phyloP scores from a whole-genome alignment of 2,329 filamentous ascomycete species.

The Venturia aucupariae region DNA sequence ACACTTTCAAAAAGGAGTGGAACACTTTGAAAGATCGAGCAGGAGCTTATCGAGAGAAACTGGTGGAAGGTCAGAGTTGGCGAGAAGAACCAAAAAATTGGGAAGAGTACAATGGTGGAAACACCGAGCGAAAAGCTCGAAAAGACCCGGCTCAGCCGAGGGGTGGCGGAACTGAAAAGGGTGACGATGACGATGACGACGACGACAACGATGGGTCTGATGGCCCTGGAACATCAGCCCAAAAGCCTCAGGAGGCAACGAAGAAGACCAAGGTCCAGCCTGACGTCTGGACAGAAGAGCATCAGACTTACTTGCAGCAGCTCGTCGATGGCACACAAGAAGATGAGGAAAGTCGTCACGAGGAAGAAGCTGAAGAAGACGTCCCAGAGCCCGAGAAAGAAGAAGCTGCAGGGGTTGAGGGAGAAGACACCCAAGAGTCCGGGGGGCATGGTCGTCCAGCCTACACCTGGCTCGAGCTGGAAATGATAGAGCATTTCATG shows the following conservation, averaged over 20 bases:
- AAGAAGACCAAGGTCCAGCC: too few species aligned
- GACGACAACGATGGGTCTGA: neutral
- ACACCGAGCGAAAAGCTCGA: neutral
- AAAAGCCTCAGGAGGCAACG: too few species aligned
- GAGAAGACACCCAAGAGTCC: too few species aligned
- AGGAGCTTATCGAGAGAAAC: neutral
- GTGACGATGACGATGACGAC: neutral
- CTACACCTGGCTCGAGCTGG: neutral
- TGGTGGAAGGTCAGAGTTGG: neutral
- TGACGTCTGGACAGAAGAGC: neutral
- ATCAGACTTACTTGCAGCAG: neutral
- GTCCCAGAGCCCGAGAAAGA: too few species aligned
- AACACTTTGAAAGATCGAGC: neutral
- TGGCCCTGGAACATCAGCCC: neutral
- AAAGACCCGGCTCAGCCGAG: neutral
- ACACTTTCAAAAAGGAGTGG: neutral
- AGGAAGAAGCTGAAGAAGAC: too few species aligned
- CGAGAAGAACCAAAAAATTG: neutral
- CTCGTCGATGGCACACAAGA: neutral
- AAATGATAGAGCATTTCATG: neutral
- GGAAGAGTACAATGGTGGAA: neutral
- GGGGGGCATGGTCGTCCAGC: too few species aligned
- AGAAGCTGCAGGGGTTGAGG: too few species aligned
- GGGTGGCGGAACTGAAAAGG: neutral
- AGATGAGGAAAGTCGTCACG: neutral